phyloP scores from a whole-genome alignment of 345 rosid species.

The Ceriops tagal region DNA sequence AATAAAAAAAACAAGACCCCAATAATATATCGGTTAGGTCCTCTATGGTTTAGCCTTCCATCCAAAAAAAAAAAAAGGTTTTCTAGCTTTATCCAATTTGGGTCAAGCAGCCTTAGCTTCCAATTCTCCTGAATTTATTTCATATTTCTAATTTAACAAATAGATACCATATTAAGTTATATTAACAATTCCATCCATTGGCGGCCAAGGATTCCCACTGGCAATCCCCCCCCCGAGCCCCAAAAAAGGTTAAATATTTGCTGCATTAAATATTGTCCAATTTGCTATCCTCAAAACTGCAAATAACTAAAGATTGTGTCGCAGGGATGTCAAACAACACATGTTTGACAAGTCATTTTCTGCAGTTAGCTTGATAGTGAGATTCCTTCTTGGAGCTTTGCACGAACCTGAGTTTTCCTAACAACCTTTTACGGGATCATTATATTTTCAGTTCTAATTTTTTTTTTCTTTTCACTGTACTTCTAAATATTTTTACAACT shows the following conservation, averaged over 20 bases:
- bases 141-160: background rate
- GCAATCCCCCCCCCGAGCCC: too few species aligned
- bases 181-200: background rate
- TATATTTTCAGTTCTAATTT: too few species aligned
- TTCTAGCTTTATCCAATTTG: too few species aligned
- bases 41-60: too few species aligned
- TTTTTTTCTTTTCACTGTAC: too few species aligned
- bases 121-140: too few species aligned
- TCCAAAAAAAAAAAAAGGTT: too few species aligned
- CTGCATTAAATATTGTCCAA: background rate
- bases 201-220: too few species aligned
- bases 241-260: background rate
- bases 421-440: background rate
- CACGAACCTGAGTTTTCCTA: background rate
- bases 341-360: slow-evolving; percentile 18
- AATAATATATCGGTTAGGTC: too few species aligned
- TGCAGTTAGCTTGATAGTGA: slow-evolving; percentile 3
- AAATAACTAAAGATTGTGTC: background rate
- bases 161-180: background rate
- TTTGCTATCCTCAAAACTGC: background rate
- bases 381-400: slow-evolving; percentile 13
- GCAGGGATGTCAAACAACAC: slow-evolving; percentile 9
- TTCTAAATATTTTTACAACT: too few species aligned
- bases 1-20: too few species aligned
- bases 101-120: too few species aligned